Base-by-base conservation (phyloP, 1,284 basidiomycete species). In the Anthracocystis panici-leucophaei region DNA sequence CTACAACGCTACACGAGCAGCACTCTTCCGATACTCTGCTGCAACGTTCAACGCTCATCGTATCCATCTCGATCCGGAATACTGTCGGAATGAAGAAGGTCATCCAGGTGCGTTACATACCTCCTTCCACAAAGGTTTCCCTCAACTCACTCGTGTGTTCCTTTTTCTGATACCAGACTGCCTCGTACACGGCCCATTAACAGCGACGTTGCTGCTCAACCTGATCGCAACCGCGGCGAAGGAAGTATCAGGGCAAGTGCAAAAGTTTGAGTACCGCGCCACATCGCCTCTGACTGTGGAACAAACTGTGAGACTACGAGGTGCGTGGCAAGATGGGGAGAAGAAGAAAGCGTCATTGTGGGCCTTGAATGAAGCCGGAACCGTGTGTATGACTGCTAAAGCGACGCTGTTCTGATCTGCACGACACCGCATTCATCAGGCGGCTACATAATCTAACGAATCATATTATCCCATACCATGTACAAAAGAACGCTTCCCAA, bases 1-100 rank as follows among this genome's bases (percentile, higher is more conserved):
- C 55, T 75, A 71, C 48, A 58, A 64, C 25, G 68, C 74, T 11
- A 72, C 74, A 7, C 60, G 75, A 29, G 65, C 74, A 0, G 77
- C 64, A 1, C 78, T 83, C 8, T 85, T 83, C 53, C 61, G 82
- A n/a, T 84, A 82, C 63, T 79, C 77, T 9, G 82, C 82, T 0
- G 72, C 80, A 11, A 84, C 82, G 0, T 84, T 79, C 71, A 84
- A 83, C 58, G 77, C 80, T 0, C 82, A 83, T 48, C 74, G 75
- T 12, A 83, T 84, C 44, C 82, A 84, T 41, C 65, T 80, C 21
- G 81, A 82, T 33, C 57, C 79, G 1, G 50, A 67, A 25, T 84
- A 82, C 64, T 79, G 77, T 35, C 70, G 77, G 16, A 65, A 78
- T 5, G 65, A 78, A 21, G 82, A 84, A 63, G 75, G 80, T 5